Percentiles rank a stretch among this genome's conserved stretches.
These are phyloP conservation scores for Dipteronia sinensis DNA, from an alignment of 345 rosid species.

Conservation along the genomic window DNA sequence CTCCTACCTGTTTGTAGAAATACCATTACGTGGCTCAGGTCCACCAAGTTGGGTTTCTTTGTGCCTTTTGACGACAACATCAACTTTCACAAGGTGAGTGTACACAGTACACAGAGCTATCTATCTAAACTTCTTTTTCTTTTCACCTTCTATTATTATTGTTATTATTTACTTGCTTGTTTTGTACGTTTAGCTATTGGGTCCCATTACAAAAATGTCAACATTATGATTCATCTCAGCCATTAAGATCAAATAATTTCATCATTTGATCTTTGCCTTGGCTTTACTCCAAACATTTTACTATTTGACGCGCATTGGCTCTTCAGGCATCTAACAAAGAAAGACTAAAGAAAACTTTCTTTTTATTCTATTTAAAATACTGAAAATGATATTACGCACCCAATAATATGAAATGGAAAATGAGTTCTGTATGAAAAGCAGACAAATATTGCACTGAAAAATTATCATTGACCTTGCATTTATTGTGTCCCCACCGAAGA, in stretches of 20 bases:
- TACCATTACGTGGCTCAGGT: slow-evolving; percentile 91
- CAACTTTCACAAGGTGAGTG: slow-evolving; percentile 91
- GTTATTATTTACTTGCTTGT: slow-evolving; percentile 27
- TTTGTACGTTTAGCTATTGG: slow-evolving; percentile 35
- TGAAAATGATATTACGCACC: background rate
- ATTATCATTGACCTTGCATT: background rate
- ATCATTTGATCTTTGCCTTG: background rate
- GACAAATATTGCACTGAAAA: background rate
- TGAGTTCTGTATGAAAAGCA: background rate
- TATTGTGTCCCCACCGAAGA: background rate
- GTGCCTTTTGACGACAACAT: slow-evolving; percentile 97
- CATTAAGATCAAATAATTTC: background rate
- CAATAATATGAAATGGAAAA: background rate
- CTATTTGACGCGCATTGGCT: slow-evolving; percentile 6
- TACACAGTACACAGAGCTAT: too few relatives aligned
- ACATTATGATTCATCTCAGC: slow-evolving; percentile 26
- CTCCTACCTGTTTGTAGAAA: slow-evolving; percentile 97
- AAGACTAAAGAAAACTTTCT: too few relatives aligned
- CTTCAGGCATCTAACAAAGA: slow-evolving; percentile 35
- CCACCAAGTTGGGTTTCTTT: slow-evolving; percentile 67
- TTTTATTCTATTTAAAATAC: too few relatives aligned
- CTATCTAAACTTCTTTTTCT: background rate
- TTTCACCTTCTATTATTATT: background rate
- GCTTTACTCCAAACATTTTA: slow-evolving; percentile 13
- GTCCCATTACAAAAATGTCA: slow-evolving; percentile 43